Percentiles rank a stretch among this genome's conserved stretches.
Conservation (phyloP, 2,329 filamentous ascomycete genomes). For the Elsinoe necatrix region DNA sequence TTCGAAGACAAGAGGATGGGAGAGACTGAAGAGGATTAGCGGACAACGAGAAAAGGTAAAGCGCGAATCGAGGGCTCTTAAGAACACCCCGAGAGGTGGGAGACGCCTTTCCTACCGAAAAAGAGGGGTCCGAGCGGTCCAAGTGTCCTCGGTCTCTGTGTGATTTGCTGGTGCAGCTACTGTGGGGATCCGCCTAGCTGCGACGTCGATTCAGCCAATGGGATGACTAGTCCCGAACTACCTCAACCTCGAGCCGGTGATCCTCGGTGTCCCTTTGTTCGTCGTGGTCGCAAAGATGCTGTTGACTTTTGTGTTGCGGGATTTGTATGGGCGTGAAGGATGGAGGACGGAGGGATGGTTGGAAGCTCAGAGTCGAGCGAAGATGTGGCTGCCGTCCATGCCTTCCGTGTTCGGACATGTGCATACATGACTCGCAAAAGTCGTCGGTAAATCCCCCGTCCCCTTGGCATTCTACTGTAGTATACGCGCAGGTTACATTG, state of each 20-base stretch:
- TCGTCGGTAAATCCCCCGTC: not conserved
- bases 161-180: not conserved
- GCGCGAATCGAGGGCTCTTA: constrained; percentile 3
- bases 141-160: constrained; percentile 1
- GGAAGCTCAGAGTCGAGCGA: not conserved
- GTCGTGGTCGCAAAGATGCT: not conserved
- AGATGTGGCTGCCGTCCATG: not conserved
- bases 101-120: not conserved
- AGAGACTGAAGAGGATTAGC: not conserved
- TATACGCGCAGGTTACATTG: not conserved
- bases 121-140: not conserved
- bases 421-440: not conserved
- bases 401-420: not conserved
- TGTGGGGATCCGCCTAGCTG: constrained; percentile 1
- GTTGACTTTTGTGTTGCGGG: not conserved
- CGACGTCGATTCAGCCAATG: not conserved
- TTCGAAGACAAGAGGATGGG: constrained; percentile 3
- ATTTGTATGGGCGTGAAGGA: not conserved
- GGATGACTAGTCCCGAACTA: not conserved
- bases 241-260: not conserved
- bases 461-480: not conserved
- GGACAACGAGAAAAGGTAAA: not conserved
- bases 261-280: not conserved
- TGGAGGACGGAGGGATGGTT: not conserved
- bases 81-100: not conserved